Base-by-base conservation (phyloP, 2,329 filamentous ascomycete species). In the Pseudogymnoascus sp. region DNA sequence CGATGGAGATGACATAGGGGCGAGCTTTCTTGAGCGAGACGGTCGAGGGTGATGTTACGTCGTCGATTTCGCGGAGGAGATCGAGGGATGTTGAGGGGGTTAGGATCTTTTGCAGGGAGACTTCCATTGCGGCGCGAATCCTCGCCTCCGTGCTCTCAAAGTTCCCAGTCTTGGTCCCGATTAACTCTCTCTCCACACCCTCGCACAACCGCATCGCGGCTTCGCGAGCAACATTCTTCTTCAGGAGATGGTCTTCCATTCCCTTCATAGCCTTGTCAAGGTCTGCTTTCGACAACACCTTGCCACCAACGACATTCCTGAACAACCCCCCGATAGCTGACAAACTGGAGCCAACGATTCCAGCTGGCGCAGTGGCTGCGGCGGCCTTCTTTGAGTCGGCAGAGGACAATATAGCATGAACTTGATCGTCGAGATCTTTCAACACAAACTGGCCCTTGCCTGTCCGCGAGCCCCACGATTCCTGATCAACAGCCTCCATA, bases 1-100 rank as follows among this genome's bases (percentile, higher is more conserved):
- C 95, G 66, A 99, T 96, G 63, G 92, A 97, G 74, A 99, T 96
- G 71, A 97, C 93, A 74, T 97, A 99, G 46, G 95, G 95, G 3
- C 95, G 88, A 18, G 83, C 77, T 65, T 82, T 81, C 68, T 84
- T 79, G 65, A 87, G 80, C 31, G 86, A 87, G 2, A 86, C 84
- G 21, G 79, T 80, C 0, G 88, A 78, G 0, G 90, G 88, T 9
- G 84, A 80, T 5, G 86, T 88, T 66, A 96, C 85, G 49, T 88
- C 84, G 72, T 93, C 88, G 69, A 99, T 97, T 74, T 96, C 92
- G 70, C 93, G 91, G 56, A 99, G 87, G 59, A 99, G 86, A 76
- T 99, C 95, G 67, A 97, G 84, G 2, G 93, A 97, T 5, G 90
- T 93, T 1, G 93, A 97, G 0, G 96, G 96, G 0, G 95, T 99